Conservation (phyloP, 305 asterid genomes). For the Fraxinus dipetala region DNA sequence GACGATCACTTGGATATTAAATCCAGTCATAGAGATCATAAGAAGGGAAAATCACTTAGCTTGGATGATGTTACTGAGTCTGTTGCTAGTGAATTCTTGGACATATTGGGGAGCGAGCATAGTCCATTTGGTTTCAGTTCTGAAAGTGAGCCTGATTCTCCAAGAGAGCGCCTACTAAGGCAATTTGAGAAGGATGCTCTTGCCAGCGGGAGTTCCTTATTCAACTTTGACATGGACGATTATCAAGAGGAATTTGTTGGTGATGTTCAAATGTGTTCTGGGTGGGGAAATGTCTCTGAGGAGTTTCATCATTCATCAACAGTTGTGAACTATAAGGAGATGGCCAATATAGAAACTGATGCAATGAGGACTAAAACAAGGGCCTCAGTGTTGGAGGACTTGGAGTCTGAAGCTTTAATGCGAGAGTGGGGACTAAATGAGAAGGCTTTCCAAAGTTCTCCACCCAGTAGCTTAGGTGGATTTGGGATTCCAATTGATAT, state of each 20-base stretch:
- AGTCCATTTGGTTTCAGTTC: neutral
- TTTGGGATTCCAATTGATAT: slow-evolving; percentile 64
- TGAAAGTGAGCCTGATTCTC: neutral
- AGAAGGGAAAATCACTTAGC: neutral
- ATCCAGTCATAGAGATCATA: neutral
- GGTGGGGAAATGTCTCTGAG: too few relatives aligned
- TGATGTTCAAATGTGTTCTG: too few relatives aligned
- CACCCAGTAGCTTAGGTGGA: slow-evolving; percentile 44
- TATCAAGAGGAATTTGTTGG: too few relatives aligned
- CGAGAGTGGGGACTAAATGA: slow-evolving; percentile 75
- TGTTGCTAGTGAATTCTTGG: neutral
- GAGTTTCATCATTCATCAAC: neutral
- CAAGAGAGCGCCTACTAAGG: neutral
- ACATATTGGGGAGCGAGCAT: neutral
- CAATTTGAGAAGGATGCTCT: neutral
- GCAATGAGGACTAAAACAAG: neutral
- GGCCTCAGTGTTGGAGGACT: neutral
- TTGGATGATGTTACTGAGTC: neutral
- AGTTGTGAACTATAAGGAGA: neutral
- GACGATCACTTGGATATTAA: neutral
- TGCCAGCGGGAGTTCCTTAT: neutral
- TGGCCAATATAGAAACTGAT: neutral
- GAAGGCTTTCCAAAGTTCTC: slow-evolving; percentile 59
- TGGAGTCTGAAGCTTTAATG: slow-evolving; percentile 64
- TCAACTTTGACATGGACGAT: neutral